These are phyloP conservation scores for Lipomyces yamadae DNA, from an alignment of 805 yeast genomes.

Conservation along the genomic window DNA sequence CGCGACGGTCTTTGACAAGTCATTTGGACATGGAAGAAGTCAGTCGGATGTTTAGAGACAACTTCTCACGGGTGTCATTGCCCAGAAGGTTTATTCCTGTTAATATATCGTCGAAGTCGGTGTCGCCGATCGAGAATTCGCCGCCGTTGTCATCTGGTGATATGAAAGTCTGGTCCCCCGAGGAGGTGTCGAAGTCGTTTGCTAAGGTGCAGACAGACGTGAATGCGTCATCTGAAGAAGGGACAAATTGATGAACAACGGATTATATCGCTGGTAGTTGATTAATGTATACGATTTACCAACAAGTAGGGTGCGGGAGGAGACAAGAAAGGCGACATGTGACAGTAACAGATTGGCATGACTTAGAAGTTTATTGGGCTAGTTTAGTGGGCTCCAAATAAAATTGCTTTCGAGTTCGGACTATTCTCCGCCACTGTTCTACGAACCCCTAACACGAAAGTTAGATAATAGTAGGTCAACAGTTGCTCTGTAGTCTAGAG, in stretches of 20 bases:
- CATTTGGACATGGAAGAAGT: constrained; percentile 92
- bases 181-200: not conserved
- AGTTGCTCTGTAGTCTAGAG: too few species aligned
- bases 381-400: too few species aligned
- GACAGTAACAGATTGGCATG: too few species aligned
- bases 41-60: constrained; percentile 73
- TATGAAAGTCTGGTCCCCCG: not conserved
- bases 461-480: too few species aligned
- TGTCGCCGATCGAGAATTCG: not conserved
- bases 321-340: too few species aligned
- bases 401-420: too few species aligned
- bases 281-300: too few species aligned
- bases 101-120: constrained; percentile 52
- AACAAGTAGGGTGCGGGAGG: too few species aligned
- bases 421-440: too few species aligned
- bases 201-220: not conserved
- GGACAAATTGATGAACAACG: not conserved
- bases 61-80: constrained; percentile 83
- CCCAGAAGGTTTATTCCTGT: constrained; percentile 79
- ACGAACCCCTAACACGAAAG: too few species aligned
- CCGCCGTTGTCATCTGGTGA: not conserved
- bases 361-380: too few species aligned
- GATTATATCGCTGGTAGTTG: too few species aligned
- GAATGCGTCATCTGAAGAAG: not conserved
- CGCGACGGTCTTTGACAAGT: constrained; percentile 85